These are phyloP conservation scores for Suillus subluteus DNA, from an alignment of 768 basidiomycete species.

Conservation along the genomic window DNA sequence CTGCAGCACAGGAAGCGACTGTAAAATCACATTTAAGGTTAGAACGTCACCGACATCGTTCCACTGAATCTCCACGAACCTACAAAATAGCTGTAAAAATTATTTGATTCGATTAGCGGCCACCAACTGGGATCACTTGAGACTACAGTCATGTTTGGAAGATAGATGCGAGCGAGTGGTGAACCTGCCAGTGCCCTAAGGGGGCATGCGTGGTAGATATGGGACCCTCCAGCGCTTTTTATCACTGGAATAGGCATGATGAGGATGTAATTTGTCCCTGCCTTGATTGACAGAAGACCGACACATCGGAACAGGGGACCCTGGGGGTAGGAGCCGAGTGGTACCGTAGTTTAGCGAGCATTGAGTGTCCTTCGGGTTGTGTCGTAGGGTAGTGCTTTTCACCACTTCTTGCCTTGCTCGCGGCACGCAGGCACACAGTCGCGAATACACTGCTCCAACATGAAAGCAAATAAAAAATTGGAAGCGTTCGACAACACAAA, in stretches of 20 bases:
- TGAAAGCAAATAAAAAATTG: background rate
- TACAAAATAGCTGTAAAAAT: background rate
- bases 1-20: background rate
- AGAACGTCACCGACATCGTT: background rate
- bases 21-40: background rate
- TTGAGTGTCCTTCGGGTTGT: too few relatives aligned
- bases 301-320: background rate
- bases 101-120: background rate
- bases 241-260: background rate
- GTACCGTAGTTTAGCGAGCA: too few relatives aligned
- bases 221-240: background rate
- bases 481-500: background rate
- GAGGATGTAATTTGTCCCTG: background rate
- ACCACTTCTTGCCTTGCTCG: too few relatives aligned
- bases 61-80: background rate
- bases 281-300: background rate
- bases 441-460: background rate
- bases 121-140: slow-evolving; percentile 1
- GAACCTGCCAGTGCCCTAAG: background rate
- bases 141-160: background rate
- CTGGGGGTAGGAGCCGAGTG: too few relatives aligned
- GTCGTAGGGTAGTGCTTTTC: too few relatives aligned
- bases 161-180: background rate
- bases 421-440: too few relatives aligned
- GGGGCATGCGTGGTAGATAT: background rate